Conservation (phyloP, 495 filamentous ascomycete genomes). For the Echria macrotheca region DNA sequence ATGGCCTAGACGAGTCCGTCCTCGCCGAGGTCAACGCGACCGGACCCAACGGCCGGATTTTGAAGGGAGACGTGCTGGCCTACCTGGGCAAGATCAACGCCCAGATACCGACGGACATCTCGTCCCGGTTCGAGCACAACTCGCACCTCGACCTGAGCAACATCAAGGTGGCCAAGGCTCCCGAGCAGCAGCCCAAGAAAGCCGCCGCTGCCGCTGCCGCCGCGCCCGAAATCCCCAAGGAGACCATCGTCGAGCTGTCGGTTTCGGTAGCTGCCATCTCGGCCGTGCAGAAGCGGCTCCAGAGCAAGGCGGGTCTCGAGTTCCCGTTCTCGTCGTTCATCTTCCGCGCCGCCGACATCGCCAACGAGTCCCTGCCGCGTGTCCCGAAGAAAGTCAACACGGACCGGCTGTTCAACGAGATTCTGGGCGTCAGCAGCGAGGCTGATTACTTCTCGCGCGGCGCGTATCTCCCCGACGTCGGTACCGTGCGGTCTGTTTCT, state of each 20-base stretch:
- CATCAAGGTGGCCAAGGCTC: slow-evolving; percentile 71
- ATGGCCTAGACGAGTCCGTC: slow-evolving; percentile 65
- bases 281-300: slow-evolving; percentile 71
- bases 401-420: slow-evolving; percentile 82
- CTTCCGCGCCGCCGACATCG: slow-evolving; percentile 71
- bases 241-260: slow-evolving; percentile 57
- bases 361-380: slow-evolving; percentile 76
- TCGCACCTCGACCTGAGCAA: slow-evolving; percentile 87
- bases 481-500: slow-evolving; percentile 46
- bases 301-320: slow-evolving; percentile 66
- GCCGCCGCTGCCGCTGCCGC: slow-evolving; percentile 40
- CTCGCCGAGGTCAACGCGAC: slow-evolving; percentile 75
- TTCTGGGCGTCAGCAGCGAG: slow-evolving; percentile 63
- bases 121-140: slow-evolving; percentile 64
- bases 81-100: slow-evolving; percentile 73
- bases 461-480: slow-evolving; percentile 69
- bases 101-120: slow-evolving; percentile 63
- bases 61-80: slow-evolving; percentile 94
- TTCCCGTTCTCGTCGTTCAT: slow-evolving; percentile 86
- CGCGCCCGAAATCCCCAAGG: slow-evolving; percentile 37
- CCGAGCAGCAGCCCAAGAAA: slow-evolving; percentile 42
- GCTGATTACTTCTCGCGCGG: slow-evolving; percentile 41
- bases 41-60: slow-evolving; percentile 80
- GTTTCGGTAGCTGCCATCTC: slow-evolving; percentile 73
- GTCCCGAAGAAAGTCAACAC: slow-evolving; percentile 59